These are phyloP conservation scores for Saksenaea oblongispora DNA, from an alignment of 371 early-diverging fungal genomes.

Conservation along the genomic window DNA sequence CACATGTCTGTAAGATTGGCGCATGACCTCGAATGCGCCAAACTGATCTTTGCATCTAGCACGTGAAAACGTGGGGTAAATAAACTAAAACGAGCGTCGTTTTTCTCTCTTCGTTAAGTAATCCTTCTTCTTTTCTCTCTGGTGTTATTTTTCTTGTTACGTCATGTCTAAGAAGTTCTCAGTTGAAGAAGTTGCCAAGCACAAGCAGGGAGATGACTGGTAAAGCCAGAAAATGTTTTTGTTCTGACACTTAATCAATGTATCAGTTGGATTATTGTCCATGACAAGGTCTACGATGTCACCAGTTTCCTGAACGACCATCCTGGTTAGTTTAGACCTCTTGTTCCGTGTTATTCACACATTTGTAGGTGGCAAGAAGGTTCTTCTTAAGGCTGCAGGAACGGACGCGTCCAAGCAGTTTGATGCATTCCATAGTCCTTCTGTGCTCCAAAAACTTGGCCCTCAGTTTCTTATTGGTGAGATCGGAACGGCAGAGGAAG, in stretches of 20 bases:
- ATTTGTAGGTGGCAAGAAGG: slow-evolving; percentile 36
- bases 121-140: slow-evolving; percentile 1
- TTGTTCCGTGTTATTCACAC: neutral
- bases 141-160: neutral
- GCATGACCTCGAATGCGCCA: neutral
- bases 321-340: slow-evolving; percentile 28
- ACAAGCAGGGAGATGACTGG: slow-evolving; percentile 72
- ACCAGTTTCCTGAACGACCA: slow-evolving; percentile 76
- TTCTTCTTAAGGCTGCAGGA: slow-evolving; percentile 74
- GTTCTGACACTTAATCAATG: neutral
- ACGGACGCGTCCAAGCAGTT: slow-evolving; percentile 83
- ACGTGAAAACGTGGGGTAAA: slow-evolving; percentile 5
- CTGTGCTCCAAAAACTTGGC: slow-evolving; percentile 51
- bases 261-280: slow-evolving; percentile 80
- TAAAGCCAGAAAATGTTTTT: neutral
- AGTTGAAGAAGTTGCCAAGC: slow-evolving; percentile 68
- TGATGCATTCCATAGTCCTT: slow-evolving; percentile 70
- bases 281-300: slow-evolving; percentile 75
- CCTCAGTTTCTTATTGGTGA: slow-evolving; percentile 45
- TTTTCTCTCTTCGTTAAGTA: neutral
- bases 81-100: neutral
- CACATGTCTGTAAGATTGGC: neutral
- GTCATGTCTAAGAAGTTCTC: slow-evolving; percentile 43
- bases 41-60: neutral
- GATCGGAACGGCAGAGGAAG: slow-evolving; percentile 30